These are phyloP conservation scores for Blumeriella jaapii DNA, from an alignment of 2,329 filamentous ascomycete genomes.

Conservation along the genomic window DNA sequence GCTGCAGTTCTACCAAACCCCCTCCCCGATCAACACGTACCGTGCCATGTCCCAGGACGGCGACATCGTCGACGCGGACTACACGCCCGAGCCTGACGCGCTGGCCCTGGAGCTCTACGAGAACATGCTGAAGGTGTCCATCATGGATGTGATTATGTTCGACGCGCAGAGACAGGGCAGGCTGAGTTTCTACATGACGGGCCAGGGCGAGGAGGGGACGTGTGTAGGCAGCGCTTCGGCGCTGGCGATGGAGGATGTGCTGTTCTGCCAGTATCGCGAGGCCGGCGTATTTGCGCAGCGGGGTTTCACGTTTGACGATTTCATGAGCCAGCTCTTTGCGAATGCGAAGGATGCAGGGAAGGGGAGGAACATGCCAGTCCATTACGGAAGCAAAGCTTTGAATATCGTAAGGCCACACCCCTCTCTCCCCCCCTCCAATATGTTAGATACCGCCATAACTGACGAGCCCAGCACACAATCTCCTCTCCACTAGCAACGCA, in stretches of 20 bases:
- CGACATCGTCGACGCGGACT: slow-evolving; percentile 62
- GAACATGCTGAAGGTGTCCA: slow-evolving; percentile 56
- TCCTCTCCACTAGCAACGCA: slow-evolving; percentile 80
- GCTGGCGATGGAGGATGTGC: slow-evolving; percentile 70
- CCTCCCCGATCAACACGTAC: slow-evolving; percentile 77
- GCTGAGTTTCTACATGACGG: slow-evolving; percentile 76
- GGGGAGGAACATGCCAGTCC: slow-evolving; percentile 93
- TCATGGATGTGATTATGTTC: slow-evolving; percentile 98
- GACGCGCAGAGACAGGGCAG: slow-evolving; percentile 75
- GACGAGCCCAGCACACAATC: slow-evolving; percentile 56
- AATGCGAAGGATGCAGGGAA: slow-evolving; percentile 69
- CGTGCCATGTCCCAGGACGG: slow-evolving; percentile 86
- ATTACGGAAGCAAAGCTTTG: slow-evolving; percentile 76
- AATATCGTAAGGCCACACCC: slow-evolving; percentile 56
- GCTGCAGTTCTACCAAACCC: slow-evolving; percentile 63
- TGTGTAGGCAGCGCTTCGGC: slow-evolving; percentile 81
- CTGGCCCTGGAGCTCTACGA: slow-evolving; percentile 29
- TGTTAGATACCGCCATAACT: not conserved
- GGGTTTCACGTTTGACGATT: slow-evolving; percentile 75
- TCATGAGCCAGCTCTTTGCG: slow-evolving; percentile 92
- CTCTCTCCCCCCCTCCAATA: not conserved
- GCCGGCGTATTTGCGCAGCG: slow-evolving; percentile 83
- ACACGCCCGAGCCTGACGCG: slow-evolving; percentile 38
- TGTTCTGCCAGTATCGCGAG: slow-evolving; percentile 93
- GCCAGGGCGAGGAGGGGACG: slow-evolving; percentile 56